Percentiles rank a stretch among this genome's conserved stretches.
Evolutionary conservation across 768 basidiomycete species (phyloP).

Genomic region (Boletus patriciae): DNA sequence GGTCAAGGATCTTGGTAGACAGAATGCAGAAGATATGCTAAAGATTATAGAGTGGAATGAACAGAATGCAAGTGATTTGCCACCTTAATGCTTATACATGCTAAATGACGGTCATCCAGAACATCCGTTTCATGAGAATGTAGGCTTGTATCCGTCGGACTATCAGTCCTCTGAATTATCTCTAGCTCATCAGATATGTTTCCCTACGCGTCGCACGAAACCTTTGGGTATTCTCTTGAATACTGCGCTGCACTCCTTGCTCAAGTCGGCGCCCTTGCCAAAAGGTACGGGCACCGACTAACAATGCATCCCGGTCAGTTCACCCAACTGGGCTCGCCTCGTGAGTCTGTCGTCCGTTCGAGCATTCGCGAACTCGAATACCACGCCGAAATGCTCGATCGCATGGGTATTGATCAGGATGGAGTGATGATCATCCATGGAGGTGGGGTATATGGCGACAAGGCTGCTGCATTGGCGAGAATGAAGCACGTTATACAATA

Average conservation of each 20-base stretch:
- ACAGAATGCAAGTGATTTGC: conserved; percentile 52
- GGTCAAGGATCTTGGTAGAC: conserved; percentile 76
- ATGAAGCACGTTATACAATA: conserved; percentile 68
- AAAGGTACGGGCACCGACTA: conserved; percentile 70
- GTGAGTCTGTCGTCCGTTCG: conserved; percentile 67
- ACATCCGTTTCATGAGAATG: conserved; percentile 84
- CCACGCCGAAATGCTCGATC: conserved; percentile 84
- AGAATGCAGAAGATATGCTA: conserved; percentile 71
- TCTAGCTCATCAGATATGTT: conserved; percentile 82
- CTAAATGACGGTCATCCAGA: conserved; percentile 31
- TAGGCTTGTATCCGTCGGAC: conserved; percentile 4
- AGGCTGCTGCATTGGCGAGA: conserved; percentile 63
- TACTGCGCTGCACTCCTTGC: conserved; percentile 62
- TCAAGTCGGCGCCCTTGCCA: conserved; percentile 64
- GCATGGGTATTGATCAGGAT: conserved; percentile 80
- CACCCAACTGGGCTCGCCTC: conserved; percentile 80
- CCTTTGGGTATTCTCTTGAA: conserved; percentile 77
- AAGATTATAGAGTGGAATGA: conserved; percentile 91
- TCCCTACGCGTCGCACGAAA: conserved; percentile 82
- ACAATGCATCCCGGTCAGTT: conserved; percentile 91
- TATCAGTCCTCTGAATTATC: not conserved
- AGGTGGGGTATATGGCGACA: conserved; percentile 83
- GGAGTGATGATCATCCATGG: conserved; percentile 90
- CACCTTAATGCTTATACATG: not conserved
- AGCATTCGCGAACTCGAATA: conserved; percentile 81